A percentile compares a stretch with the other conserved stretches of the same genome.
Conservation (phyloP, 306 rosid genomes). For the Canavalia gladiata region DNA sequence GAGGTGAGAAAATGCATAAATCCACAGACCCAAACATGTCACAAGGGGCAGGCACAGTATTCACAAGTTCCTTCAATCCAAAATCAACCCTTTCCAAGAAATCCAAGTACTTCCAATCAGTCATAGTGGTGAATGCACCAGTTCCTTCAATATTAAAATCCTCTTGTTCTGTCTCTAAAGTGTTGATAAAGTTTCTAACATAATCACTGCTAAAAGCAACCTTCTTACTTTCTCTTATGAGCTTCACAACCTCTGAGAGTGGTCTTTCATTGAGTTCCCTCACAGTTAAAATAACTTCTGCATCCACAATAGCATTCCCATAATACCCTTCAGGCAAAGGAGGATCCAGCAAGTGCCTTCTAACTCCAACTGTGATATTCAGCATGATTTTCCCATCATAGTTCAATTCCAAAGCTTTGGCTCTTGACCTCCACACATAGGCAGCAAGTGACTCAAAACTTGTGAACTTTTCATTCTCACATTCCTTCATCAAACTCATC, state of each 20-base stretch:
- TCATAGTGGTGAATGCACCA: constrained; percentile 38
- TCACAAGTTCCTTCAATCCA: constrained; percentile 38
- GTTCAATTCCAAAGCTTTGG: constrained; percentile 48
- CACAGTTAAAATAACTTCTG: constrained; percentile 25
- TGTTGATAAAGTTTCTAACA: constrained; percentile 11
- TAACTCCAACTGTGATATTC: constrained; percentile 25
- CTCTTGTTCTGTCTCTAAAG: not conserved
- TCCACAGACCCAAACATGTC: constrained; percentile 42
- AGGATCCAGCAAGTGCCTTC: constrained; percentile 37
- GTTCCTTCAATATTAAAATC: not conserved
- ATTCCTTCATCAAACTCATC: constrained; percentile 29
- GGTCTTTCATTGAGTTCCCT: constrained; percentile 49
- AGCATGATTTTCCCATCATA: constrained; percentile 35
- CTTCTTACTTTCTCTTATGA: constrained; percentile 41
- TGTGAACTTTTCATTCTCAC: constrained; percentile 29
- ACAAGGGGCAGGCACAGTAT: constrained; percentile 38
- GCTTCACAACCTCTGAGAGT: constrained; percentile 44
- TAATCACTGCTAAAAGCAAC: constrained; percentile 3
- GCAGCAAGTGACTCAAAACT: constrained; percentile 50
- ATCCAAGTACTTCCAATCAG: constrained; percentile 53
- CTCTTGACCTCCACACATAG: constrained; percentile 57
- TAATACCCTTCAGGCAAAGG: constrained; percentile 58
- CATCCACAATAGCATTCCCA: constrained; percentile 49
- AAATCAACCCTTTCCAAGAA: constrained; percentile 47
- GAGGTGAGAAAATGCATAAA: constrained; percentile 42